Conservation (phyloP, 345 rosid genomes). For the Populus deltoides region DNA sequence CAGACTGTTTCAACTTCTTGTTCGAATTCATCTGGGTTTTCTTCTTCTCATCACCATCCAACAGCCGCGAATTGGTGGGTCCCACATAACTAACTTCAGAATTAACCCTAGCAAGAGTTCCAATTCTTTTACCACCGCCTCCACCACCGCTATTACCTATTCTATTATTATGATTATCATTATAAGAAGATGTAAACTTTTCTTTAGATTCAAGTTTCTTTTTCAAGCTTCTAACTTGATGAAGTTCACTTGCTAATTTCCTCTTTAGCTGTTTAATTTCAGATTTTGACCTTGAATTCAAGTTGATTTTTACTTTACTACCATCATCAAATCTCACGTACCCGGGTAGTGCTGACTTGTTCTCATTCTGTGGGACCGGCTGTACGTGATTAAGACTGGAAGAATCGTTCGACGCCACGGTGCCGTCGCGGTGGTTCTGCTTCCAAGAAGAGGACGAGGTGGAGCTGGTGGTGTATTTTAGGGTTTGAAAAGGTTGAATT, state of each 20-base stretch:
- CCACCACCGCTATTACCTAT: constrained; percentile 6
- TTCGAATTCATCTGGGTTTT: constrained; percentile 25
- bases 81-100: constrained; percentile 57
- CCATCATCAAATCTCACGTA: constrained; percentile 33
- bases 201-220: constrained; percentile 45
- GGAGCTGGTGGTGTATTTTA: not conserved
- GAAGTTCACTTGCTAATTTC: constrained; percentile 54
- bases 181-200: constrained; percentile 5
- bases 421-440: not conserved
- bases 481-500: not conserved
- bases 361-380: constrained; percentile 18
- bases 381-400: constrained; percentile 30
- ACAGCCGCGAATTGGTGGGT: constrained; percentile 16
- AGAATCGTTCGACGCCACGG: constrained; percentile 46
- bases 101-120: constrained; percentile 37
- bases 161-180: not conserved
- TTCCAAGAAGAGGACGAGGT: not conserved
- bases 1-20: constrained; percentile 41
- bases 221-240: constrained; percentile 44
- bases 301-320: constrained; percentile 40
- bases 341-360: constrained; percentile 32
- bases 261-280: constrained; percentile 46
- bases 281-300: constrained; percentile 30
- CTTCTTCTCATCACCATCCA: constrained; percentile 36
- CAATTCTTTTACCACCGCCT: constrained; percentile 18